phyloP scores from a whole-genome alignment of 164 flowering plant species.

The Annona cherimola region DNA sequence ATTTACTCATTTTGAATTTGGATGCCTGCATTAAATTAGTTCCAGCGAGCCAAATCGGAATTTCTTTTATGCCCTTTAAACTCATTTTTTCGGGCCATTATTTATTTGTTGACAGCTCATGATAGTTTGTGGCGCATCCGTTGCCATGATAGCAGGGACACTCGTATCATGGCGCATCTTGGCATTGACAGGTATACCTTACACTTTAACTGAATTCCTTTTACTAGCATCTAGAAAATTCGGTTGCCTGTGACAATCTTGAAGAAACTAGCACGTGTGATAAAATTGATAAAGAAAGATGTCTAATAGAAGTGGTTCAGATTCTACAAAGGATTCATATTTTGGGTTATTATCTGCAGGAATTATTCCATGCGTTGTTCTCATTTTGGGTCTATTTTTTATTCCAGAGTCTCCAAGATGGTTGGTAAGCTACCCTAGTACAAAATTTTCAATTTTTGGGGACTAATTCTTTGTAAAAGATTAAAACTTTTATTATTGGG shows the following conservation, averaged over 20 bases:
- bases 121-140: slow-evolving; percentile 58
- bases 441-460: too few species aligned
- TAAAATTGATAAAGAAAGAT: neutral
- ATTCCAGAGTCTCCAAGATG: slow-evolving; percentile 98
- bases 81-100: neutral
- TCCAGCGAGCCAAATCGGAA: too few species aligned
- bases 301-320: neutral
- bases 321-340: neutral
- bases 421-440: slow-evolving; percentile 50
- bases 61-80: too few species aligned
- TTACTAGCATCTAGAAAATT: neutral
- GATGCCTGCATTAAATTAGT: too few species aligned
- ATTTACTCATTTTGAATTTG: too few species aligned
- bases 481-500: too few species aligned
- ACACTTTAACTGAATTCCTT: neutral
- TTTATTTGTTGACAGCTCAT: slow-evolving; percentile 42
- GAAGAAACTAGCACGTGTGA: neutral
- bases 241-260: neutral
- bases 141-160: slow-evolving; percentile 68
- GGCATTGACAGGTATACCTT: slow-evolving; percentile 51
- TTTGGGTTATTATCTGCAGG: slow-evolving; percentile 36
- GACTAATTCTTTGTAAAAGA: too few species aligned
- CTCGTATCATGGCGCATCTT: slow-evolving; percentile 69
- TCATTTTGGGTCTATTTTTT: slow-evolving; percentile 55
- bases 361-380: slow-evolving; percentile 59